phyloP scores from a whole-genome alignment of 768 basidiomycete genomes.

The Xerocomellus intermedius region DNA sequence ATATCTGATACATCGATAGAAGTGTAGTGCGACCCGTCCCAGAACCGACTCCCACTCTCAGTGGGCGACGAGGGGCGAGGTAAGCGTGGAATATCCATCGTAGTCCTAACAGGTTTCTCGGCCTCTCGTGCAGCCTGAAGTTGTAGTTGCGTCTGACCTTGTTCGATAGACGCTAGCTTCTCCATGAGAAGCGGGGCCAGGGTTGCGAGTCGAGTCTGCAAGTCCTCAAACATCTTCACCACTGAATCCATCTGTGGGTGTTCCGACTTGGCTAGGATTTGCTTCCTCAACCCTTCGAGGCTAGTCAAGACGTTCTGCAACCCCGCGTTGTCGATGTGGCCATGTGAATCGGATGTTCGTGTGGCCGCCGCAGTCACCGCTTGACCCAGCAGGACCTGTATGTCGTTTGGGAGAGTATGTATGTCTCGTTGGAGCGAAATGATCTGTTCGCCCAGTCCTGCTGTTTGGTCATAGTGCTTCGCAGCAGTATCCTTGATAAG shows the following conservation, averaged over 20 bases:
- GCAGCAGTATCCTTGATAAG: slow-evolving; percentile 36
- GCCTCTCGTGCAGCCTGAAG: slow-evolving; percentile 12
- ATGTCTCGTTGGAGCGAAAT: slow-evolving; percentile 34
- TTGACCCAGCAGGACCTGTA: slow-evolving; percentile 17
- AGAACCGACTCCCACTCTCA: neutral
- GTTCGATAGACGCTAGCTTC: slow-evolving; percentile 33
- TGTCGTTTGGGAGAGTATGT: slow-evolving; percentile 28
- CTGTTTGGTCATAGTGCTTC: slow-evolving; percentile 37
- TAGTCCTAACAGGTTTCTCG: neutral
- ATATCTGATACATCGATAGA: slow-evolving; percentile 29
- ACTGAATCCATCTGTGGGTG: slow-evolving; percentile 21
- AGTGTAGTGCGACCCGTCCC: neutral
- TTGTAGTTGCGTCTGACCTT: slow-evolving; percentile 19
- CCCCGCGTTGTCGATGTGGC: neutral
- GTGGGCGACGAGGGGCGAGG: neutral
- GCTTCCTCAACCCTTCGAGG: slow-evolving; percentile 21
- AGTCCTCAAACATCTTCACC: slow-evolving; percentile 37
- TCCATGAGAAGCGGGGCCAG: slow-evolving; percentile 38
- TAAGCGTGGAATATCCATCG: slow-evolving; percentile 13
- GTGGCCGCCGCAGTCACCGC: slow-evolving; percentile 1
- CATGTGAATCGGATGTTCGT: neutral
- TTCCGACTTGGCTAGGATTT: slow-evolving; percentile 6
- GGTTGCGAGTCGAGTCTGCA: slow-evolving; percentile 39
- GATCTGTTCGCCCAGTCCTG: slow-evolving; percentile 33
- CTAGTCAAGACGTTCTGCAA: slow-evolving; percentile 8